Evolutionary conservation across 208 protist genomes (phyloP), one percentile per base, ranked within the genome.

Genomic region (Trypanosoma avium): DNA sequence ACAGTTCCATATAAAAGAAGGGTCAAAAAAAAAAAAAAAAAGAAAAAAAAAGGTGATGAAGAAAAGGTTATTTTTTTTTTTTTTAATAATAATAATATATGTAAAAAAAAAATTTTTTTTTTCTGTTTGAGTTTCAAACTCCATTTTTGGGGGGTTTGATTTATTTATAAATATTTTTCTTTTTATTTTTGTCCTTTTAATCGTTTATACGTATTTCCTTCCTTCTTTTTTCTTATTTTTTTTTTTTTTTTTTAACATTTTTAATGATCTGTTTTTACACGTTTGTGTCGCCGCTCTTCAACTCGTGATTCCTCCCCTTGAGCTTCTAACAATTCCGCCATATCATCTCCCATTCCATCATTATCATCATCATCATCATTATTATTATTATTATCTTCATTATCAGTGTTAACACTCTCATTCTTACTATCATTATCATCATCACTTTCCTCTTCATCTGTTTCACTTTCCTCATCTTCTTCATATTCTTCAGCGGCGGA

Each of bases 311-410:
- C 67, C n/a, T 45, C 54, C 4, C 55, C 54, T 5, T 69, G 63
- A n/a, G 42, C 63, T 3, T 54, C 62, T 6, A 91, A 65, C 26
- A 90, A 71, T 38, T 86, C 76, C 32, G 69, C 53, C 80, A 89
- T 88, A 49, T 89, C 77, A 0, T 88, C 77, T 5, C 64, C 77
- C 71, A 88, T 75, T 46, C 80, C 81, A 63, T 88, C 72, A 15
- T 75, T 63, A 0, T 76, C 73, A 35, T 79, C 62, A 10, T 58
- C 54, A 30, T 63, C 57, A 17, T 65, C 58, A 1, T 79, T 56
- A n/a, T 81, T 67, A 26, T 75, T 62, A 3, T 64, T 59, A 17
- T 61, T 57, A 19, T 80, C 76, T 5, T 57, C 50, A 12, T 46
- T 21, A 42, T 46, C 52, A 19, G 54, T 42, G 43, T 58, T 24